Evolutionary conservation across 192 early-diverging fungal genomes (phyloP).

Genomic region (Backusella circina): DNA sequence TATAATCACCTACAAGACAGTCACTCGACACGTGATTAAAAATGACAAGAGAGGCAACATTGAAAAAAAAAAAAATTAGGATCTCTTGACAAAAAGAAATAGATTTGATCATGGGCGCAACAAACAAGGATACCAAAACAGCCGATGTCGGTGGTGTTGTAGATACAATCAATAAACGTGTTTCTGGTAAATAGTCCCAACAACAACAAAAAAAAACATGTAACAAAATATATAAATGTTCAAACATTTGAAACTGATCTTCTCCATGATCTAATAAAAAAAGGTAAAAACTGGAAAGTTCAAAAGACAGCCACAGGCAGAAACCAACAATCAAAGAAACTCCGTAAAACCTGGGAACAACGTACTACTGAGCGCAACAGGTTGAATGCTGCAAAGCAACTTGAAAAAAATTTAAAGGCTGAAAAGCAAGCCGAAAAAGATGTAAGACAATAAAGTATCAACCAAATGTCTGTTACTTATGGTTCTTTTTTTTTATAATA

Average conservation of each 20-base stretch:
- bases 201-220: neutral
- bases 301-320: conserved; percentile 30
- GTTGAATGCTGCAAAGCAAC: conserved; percentile 38
- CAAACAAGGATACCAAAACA: neutral
- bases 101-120: neutral
- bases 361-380: conserved; percentile 45
- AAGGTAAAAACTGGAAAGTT: conserved; percentile 40
- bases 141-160: conserved; percentile 29
- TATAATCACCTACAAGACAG: too few species aligned
- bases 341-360: conserved; percentile 46
- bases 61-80: neutral
- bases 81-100: neutral
- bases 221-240: neutral
- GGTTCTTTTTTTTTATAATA: too few species aligned
- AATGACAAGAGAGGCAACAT: neutral
- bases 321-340: conserved; percentile 28
- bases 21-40: neutral
- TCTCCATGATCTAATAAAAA: neutral
- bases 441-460: conserved; percentile 24
- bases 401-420: conserved; percentile 52
- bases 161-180: conserved; percentile 34
- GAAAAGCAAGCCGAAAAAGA: conserved; percentile 48
- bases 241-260: neutral
- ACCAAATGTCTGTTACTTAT: neutral
- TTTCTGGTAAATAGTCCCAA: conserved; percentile 39